Percentiles rank a stretch among this genome's conserved stretches.
Conservation (phyloP, 2,329 filamentous ascomycete genomes). For the Chrysosporium queenslandicum region DNA sequence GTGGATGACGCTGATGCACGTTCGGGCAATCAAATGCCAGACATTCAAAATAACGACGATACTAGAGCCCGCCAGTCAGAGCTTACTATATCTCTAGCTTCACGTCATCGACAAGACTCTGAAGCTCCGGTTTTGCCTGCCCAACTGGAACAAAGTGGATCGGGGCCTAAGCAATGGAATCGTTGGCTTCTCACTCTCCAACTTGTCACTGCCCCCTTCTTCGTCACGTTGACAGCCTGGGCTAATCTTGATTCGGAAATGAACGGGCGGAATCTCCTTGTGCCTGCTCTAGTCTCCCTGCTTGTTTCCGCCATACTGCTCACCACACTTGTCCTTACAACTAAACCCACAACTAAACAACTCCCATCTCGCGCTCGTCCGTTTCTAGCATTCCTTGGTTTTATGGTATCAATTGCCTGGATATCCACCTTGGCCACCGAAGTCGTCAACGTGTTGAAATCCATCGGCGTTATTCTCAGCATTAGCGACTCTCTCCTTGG, state of each 20-base stretch:
- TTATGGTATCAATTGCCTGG: slow-evolving; percentile 86
- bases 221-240: slow-evolving; percentile 65
- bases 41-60: slow-evolving; percentile 15
- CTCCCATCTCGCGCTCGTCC: slow-evolving; percentile 64
- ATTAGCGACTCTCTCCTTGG: slow-evolving; percentile 94
- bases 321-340: slow-evolving; percentile 55
- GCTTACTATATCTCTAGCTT: background rate
- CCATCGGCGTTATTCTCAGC: slow-evolving; percentile 78
- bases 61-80: slow-evolving; percentile 1
- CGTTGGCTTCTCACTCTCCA: slow-evolving; percentile 82
- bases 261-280: slow-evolving; percentile 44
- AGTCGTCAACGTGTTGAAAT: slow-evolving; percentile 89
- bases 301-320: slow-evolving; percentile 59
- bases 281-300: slow-evolving; percentile 54
- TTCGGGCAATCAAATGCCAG: background rate
- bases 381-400: slow-evolving; percentile 77
- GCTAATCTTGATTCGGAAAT: slow-evolving; percentile 47
- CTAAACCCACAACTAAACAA: slow-evolving; percentile 40
- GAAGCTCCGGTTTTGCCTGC: slow-evolving; percentile 31
- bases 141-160: slow-evolving; percentile 24
- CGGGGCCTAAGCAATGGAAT: slow-evolving; percentile 58
- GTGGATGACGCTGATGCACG: background rate
- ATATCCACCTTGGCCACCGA: slow-evolving; percentile 92
- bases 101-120: slow-evolving; percentile 25
- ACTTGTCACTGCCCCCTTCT: slow-evolving; percentile 75